phyloP scores from a whole-genome alignment of 345 rosid species.

The Cardamine chenopodiifolia region DNA sequence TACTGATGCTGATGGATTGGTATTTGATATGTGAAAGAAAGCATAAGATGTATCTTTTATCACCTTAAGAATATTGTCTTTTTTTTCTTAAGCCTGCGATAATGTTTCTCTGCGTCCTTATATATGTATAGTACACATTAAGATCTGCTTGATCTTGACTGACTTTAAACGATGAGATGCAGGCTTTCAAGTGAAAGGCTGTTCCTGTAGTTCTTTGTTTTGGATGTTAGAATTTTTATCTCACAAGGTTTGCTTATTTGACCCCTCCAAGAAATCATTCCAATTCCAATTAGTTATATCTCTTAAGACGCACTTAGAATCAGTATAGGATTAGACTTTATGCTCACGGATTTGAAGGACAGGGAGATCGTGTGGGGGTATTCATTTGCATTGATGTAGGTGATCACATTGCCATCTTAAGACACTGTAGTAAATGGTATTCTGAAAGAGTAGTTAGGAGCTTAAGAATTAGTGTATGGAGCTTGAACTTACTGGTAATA shows the following conservation, averaged over 20 bases:
- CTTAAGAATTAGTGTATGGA: slow-evolving; percentile 14
- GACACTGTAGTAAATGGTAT: background rate
- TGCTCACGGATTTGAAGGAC: background rate
- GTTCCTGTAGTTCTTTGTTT: background rate
- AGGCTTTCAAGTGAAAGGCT: background rate
- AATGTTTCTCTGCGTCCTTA: background rate
- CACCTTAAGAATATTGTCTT: background rate
- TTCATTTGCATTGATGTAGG: background rate
- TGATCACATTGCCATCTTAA: background rate
- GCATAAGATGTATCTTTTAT: background rate
- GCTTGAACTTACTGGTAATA: slow-evolving; percentile 1
- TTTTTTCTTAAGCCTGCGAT: background rate
- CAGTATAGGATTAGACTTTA: background rate
- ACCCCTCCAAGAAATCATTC: too few species aligned
- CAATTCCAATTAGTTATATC: too few species aligned
- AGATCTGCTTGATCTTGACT: background rate
- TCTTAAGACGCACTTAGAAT: background rate
- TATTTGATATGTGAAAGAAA: too few species aligned
- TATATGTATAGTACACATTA: background rate
- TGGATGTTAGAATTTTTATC: background rate
- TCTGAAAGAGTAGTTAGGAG: background rate
- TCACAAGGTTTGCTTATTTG: background rate
- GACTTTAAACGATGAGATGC: background rate
- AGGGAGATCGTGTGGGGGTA: background rate
- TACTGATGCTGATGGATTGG: background rate